These are phyloP conservation scores for Penicillium olsonii DNA, from an alignment of 2,329 filamentous ascomycete genomes.

Conservation along the genomic window DNA sequence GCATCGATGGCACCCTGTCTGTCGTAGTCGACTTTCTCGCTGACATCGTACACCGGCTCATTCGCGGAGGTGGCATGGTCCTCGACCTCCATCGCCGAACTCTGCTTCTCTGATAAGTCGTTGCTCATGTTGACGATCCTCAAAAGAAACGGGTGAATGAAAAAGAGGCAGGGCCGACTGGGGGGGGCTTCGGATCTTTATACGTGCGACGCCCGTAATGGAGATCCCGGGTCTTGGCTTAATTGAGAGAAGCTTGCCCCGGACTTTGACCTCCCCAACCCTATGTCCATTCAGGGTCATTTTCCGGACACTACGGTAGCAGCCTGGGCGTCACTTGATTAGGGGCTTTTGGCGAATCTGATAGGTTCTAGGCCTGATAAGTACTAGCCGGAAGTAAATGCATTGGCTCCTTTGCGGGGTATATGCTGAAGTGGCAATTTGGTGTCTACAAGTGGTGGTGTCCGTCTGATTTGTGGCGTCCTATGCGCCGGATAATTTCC, in stretches of 20 bases:
- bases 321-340: conserved; percentile 19
- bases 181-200: conserved; percentile 36
- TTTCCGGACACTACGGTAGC: conserved; percentile 18
- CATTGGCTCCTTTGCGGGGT: conserved; percentile 16
- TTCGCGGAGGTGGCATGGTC: conserved; percentile 26
- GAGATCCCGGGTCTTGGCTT: conserved; percentile 24
- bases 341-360: conserved; percentile 10
- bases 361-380: conserved; percentile 14
- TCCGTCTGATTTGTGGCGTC: conserved; percentile 12
- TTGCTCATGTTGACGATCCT: conserved; percentile 35
- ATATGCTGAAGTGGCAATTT: conserved; percentile 9
- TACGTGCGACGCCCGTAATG: conserved; percentile 24
- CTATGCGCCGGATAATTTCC: conserved; percentile 19
- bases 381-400: conserved; percentile 15
- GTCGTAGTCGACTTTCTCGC: conserved; percentile 47
- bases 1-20: conserved; percentile 59
- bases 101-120: conserved; percentile 35
- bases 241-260: conserved; percentile 29
- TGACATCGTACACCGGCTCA: conserved; percentile 35
- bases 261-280: conserved; percentile 24
- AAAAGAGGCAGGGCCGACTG: conserved; percentile 29
- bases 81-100: conserved; percentile 34
- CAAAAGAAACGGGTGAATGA: conserved; percentile 28
- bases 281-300: conserved; percentile 14
- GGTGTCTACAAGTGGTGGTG: conserved; percentile 11